Conservation (phyloP, 2,329 filamentous ascomycete genomes). For the Aspergillus japonicus region DNA sequence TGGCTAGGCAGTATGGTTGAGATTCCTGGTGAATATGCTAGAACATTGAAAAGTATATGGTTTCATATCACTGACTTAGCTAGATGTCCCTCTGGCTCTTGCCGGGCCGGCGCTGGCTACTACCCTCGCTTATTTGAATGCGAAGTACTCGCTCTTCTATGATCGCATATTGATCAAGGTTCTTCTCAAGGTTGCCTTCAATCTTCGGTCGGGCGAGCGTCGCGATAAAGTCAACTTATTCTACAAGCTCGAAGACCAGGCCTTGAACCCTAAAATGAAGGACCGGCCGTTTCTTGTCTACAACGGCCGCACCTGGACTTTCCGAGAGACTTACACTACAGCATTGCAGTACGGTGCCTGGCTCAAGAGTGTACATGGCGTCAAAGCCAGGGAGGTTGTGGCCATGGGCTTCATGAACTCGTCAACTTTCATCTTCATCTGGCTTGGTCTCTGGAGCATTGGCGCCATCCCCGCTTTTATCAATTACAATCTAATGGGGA, state of each 20-base stretch:
- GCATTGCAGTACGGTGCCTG: constrained; percentile 72
- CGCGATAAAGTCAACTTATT: constrained; percentile 68
- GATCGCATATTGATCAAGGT: constrained; percentile 63
- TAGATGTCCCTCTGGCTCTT: constrained; percentile 40
- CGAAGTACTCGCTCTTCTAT: constrained; percentile 64
- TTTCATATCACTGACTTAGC: constrained; percentile 31
- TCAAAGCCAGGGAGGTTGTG: constrained; percentile 72
- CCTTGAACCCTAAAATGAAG: constrained; percentile 54
- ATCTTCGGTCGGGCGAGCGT: constrained; percentile 50
- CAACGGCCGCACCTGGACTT: constrained; percentile 68
- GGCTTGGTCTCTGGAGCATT: constrained; percentile 77
- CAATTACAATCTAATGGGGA: constrained; percentile 77
- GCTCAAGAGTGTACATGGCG: constrained; percentile 62
- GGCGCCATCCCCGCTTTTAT: constrained; percentile 82
- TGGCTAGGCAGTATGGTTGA: not conserved
- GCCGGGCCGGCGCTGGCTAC: constrained; percentile 64
- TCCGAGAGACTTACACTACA: constrained; percentile 70
- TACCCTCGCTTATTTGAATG: constrained; percentile 75
- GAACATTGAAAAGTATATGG: not conserved
- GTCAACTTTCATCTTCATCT: constrained; percentile 71
- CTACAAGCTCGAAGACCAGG: constrained; percentile 70
- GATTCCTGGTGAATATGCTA: not conserved
- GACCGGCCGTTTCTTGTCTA: constrained; percentile 63
- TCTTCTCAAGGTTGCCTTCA: constrained; percentile 49
- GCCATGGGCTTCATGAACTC: constrained; percentile 80